Conservation (phyloP, 768 basidiomycete genomes). For the Panaeolus papilionaceus region DNA sequence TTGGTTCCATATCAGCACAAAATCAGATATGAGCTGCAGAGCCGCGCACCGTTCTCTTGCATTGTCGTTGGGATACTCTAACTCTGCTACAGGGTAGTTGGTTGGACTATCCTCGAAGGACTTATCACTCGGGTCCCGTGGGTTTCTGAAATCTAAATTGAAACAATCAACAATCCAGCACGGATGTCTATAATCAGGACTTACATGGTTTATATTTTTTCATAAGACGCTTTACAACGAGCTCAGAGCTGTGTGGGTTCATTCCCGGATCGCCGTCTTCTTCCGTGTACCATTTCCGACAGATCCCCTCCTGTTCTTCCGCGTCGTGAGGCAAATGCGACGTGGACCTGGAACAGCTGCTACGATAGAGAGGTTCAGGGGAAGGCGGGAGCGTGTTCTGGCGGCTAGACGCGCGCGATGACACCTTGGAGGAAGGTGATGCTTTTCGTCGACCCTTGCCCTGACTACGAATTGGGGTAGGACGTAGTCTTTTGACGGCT, state of each 20-base stretch:
- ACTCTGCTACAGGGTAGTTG: slow-evolving; percentile 66
- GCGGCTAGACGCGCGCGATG: slow-evolving; percentile 52
- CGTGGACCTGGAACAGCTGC: slow-evolving; percentile 69
- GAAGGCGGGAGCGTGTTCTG: slow-evolving; percentile 47
- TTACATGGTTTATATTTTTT: slow-evolving; percentile 75
- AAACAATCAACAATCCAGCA: slow-evolving; percentile 14
- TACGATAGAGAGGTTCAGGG: slow-evolving; percentile 62
- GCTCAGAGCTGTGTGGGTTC: slow-evolving; percentile 65
- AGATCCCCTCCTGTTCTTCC: slow-evolving; percentile 40
- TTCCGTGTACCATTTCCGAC: slow-evolving; percentile 55
- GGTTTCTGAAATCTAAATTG: slow-evolving; percentile 71
- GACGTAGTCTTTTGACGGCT: slow-evolving; percentile 47
- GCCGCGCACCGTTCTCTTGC: slow-evolving; percentile 66
- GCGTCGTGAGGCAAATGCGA: slow-evolving; percentile 54
- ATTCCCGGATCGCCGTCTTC: slow-evolving; percentile 60
- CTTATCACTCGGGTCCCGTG: slow-evolving; percentile 62
- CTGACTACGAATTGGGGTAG: slow-evolving; percentile 23
- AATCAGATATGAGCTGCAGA: not conserved
- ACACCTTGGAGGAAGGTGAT: slow-evolving; percentile 37
- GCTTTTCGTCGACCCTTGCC: slow-evolving; percentile 40
- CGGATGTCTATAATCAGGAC: slow-evolving; percentile 31
- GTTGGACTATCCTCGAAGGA: slow-evolving; percentile 69
- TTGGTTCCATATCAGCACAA: slow-evolving; percentile 30
- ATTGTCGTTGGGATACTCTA: slow-evolving; percentile 79
- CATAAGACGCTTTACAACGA: slow-evolving; percentile 65